phyloP scores from a whole-genome alignment of 805 yeast genomes.

The Lipomyces mesembrius region DNA sequence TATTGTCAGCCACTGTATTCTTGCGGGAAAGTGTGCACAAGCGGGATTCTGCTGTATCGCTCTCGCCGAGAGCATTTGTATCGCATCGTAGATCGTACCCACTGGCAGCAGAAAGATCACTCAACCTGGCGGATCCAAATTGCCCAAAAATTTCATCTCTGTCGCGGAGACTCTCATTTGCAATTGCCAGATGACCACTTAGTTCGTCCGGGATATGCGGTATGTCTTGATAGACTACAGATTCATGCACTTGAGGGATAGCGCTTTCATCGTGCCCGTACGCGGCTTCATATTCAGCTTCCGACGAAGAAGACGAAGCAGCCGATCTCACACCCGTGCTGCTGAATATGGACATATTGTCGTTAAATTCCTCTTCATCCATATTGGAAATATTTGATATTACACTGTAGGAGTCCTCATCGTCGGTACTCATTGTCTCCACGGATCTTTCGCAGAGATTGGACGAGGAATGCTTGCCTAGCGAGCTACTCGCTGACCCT shows the following conservation, averaged over 20 bases:
- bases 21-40: neutral
- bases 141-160: neutral
- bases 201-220: neutral
- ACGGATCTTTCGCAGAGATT: neutral
- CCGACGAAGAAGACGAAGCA: neutral
- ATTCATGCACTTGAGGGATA: neutral
- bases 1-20: neutral
- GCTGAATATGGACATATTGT: slow-evolving; percentile 1
- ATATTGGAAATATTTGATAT: slow-evolving; percentile 6
- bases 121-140: neutral
- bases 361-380: slow-evolving; percentile 5
- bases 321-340: neutral
- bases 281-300: neutral
- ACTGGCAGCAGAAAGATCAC: neutral
- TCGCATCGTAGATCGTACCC: neutral
- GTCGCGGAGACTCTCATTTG: neutral
- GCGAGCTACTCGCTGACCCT: neutral
- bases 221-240: neutral
- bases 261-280: neutral
- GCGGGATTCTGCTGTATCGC: neutral
- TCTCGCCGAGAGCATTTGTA: neutral
- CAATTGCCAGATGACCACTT: neutral
- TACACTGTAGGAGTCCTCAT: neutral
- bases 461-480: neutral
- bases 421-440: slow-evolving; percentile 7